Conservation (phyloP, 805 yeast genomes). For the Yarrowia sp. region DNA sequence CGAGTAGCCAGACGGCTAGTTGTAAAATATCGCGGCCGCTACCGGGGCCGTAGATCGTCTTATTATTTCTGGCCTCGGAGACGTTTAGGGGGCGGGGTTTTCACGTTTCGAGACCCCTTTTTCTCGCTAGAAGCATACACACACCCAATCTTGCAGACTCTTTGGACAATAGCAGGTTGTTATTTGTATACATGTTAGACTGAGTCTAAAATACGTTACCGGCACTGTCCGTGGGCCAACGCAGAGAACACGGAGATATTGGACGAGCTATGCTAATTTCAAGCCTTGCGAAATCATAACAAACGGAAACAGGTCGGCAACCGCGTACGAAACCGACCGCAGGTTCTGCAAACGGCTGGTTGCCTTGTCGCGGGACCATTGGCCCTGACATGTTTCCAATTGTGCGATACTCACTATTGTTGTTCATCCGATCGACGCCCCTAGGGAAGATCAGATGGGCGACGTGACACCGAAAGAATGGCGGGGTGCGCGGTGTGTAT, state of each 20-base stretch:
- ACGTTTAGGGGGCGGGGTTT: neutral
- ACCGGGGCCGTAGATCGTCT: too few relatives aligned
- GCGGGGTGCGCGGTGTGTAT: too few relatives aligned
- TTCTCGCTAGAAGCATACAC: neutral
- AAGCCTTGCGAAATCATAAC: neutral
- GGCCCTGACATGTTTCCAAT: too few relatives aligned
- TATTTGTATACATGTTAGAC: neutral
- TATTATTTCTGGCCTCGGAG: too few relatives aligned
- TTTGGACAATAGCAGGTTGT: neutral
- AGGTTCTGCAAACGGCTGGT: too few relatives aligned
- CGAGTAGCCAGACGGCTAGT: too few relatives aligned
- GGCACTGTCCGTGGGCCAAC: neutral
- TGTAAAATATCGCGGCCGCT: too few relatives aligned
- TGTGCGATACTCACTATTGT: neutral
- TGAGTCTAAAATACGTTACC: neutral
- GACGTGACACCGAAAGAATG: neutral
- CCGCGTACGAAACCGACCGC: too few relatives aligned
- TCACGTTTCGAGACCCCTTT: neutral
- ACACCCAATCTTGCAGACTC: neutral
- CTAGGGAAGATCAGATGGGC: neutral
- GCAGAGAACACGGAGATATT: neutral
- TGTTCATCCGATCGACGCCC: constrained; percentile 1
- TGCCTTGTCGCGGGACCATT: too few relatives aligned
- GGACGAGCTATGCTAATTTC: neutral
- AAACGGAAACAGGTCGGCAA: too few relatives aligned